Conservation (phyloP, 805 yeast genomes). For the Hyphopichia homilentoma region DNA sequence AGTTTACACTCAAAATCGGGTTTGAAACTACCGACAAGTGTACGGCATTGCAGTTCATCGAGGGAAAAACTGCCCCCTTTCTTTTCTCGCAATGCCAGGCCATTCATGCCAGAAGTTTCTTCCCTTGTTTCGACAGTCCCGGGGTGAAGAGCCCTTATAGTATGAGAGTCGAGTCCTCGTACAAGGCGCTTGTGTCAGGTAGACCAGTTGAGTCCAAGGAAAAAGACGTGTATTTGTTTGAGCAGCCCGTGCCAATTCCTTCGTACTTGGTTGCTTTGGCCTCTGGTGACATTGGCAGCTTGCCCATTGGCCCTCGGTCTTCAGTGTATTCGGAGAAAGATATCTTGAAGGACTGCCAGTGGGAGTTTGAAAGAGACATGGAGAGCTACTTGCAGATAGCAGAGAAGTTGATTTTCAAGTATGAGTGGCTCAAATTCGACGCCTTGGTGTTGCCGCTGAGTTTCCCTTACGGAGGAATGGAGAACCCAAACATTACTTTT, state of each 20-base stretch:
- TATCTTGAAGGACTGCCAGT: slow-evolving; percentile 23
- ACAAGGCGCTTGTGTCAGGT: slow-evolving; percentile 27
- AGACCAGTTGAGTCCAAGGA: slow-evolving; percentile 14
- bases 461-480: slow-evolving; percentile 40
- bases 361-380: slow-evolving; percentile 35
- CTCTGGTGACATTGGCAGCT: slow-evolving; percentile 26
- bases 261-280: slow-evolving; percentile 32
- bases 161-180: slow-evolving; percentile 22
- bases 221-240: slow-evolving; percentile 17
- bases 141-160: slow-evolving; percentile 26
- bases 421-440: slow-evolving; percentile 32
- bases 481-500: slow-evolving; percentile 31
- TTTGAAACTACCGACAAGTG: slow-evolving; percentile 27
- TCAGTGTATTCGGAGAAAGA: slow-evolving; percentile 26
- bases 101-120: slow-evolving; percentile 32
- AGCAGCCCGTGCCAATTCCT: slow-evolving; percentile 34
- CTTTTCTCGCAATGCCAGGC: slow-evolving; percentile 35
- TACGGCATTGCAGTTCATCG: slow-evolving; percentile 33
- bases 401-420: slow-evolving; percentile 27
- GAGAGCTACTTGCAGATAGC: slow-evolving; percentile 31
- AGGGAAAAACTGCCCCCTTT: slow-evolving; percentile 31
- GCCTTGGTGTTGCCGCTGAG: slow-evolving; percentile 29
- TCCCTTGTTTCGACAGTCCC: slow-evolving; percentile 37
- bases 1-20: slow-evolving; percentile 12
- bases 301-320: slow-evolving; percentile 33